These are phyloP conservation scores for Beauveria asiatica DNA, from an alignment of 2,329 filamentous ascomycete genomes.

Conservation along the genomic window DNA sequence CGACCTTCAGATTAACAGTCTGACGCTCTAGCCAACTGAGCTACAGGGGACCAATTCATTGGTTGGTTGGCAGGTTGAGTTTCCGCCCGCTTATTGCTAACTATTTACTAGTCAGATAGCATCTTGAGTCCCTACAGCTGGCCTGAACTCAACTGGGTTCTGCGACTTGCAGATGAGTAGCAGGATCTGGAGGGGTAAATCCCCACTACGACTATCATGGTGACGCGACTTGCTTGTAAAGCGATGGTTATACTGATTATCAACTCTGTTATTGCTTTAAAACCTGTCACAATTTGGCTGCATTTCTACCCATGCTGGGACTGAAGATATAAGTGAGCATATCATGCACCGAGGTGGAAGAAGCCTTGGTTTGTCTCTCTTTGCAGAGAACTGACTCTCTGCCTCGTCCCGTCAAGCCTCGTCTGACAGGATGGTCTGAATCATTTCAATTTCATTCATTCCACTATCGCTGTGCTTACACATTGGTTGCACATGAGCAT, in stretches of 20 bases:
- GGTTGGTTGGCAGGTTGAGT: no score
- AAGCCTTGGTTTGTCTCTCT: no score
- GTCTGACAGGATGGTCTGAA: neutral
- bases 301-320: no score
- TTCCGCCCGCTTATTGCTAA: neutral
- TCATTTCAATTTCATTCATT: neutral
- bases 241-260: no score
- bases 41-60: conserved; percentile 8
- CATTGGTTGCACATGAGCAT: neutral
- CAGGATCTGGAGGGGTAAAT: neutral
- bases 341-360: no score
- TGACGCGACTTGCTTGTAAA: neutral
- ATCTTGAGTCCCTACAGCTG: neutral
- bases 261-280: no score
- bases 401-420: neutral
- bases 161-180: neutral
- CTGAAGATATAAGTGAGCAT: no score
- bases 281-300: no score
- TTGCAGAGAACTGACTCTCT: neutral
- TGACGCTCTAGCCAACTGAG: conserved; percentile 12
- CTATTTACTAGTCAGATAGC: no score
- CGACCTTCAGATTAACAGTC: conserved; percentile 20
- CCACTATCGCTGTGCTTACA: neutral
- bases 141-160: no score
- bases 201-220: neutral